A percentile compares a stretch with the other conserved stretches of the same genome.
These are phyloP conservation scores for Kodamaea ohmeri DNA, from an alignment of 1,139 yeast species.

Conservation along the genomic window DNA sequence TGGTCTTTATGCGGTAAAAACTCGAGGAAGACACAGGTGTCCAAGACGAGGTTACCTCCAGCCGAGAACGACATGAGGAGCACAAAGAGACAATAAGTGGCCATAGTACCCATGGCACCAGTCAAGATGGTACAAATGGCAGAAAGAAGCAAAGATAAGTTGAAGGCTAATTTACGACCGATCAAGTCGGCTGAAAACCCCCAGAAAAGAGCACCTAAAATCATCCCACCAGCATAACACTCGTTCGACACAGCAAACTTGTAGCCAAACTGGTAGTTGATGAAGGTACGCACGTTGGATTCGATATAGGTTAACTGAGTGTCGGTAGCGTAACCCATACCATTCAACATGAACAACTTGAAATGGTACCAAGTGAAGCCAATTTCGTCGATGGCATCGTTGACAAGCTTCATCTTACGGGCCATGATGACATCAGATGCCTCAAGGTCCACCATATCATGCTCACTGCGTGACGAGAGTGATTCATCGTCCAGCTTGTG, in stretches of 20 bases:
- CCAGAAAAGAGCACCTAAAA: constrained; percentile 49
- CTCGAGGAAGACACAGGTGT: constrained; percentile 30
- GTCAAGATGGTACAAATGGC: constrained; percentile 25
- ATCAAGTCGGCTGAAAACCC: constrained; percentile 24
- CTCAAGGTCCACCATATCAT: constrained; percentile 21
- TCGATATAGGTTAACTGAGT: constrained; percentile 50
- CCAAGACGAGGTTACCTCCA: constrained; percentile 33
- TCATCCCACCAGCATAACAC: constrained; percentile 43
- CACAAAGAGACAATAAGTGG: constrained; percentile 28
- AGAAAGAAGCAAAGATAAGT: constrained; percentile 30
- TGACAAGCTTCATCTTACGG: constrained; percentile 37
- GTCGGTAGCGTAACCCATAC: constrained; percentile 66
- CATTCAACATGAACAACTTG: constrained; percentile 44
- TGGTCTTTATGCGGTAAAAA: constrained; percentile 25
- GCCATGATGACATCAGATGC: constrained; percentile 30
- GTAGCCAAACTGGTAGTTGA: constrained; percentile 43
- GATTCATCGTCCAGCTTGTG: constrained; percentile 6
- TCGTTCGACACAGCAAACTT: constrained; percentile 28
- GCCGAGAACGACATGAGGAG: constrained; percentile 25
- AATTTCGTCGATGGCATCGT: constrained; percentile 49
- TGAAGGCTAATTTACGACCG: constrained; percentile 33
- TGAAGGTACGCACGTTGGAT: constrained; percentile 35
- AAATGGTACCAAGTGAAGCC: constrained; percentile 51
- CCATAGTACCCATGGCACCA: constrained; percentile 30
- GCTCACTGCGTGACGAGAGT: constrained; percentile 5